A percentile compares a stretch with the other conserved stretches of the same genome.
Evolutionary conservation across 768 basidiomycete genomes (phyloP).

Genomic region (Boletus insuetus): DNA sequence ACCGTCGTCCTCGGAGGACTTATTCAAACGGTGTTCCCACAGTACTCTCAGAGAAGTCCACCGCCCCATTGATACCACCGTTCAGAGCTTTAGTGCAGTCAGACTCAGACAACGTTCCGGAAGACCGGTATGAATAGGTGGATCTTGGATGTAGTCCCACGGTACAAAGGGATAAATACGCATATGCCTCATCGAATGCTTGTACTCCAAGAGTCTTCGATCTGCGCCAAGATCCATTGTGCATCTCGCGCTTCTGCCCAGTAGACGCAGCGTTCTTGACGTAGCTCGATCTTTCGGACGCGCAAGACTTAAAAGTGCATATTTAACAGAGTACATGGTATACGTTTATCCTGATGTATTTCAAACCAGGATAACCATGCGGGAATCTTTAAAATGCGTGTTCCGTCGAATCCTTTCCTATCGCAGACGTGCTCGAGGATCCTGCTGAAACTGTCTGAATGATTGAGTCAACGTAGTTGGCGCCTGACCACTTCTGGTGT

Average conservation of each 20-base stretch:
- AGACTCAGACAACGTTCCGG: background rate
- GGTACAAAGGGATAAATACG: background rate
- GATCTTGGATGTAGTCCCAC: slow-evolving; percentile 5
- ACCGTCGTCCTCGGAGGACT: slow-evolving; percentile 17
- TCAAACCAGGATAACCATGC: background rate
- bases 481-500: slow-evolving; percentile 96
- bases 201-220: background rate
- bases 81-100: background rate
- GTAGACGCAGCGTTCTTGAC: background rate
- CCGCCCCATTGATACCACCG: background rate
- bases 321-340: background rate
- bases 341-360: slow-evolving; percentile 2
- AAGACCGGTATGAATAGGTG: background rate
- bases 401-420: slow-evolving; percentile 89
- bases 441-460: slow-evolving; percentile 81
- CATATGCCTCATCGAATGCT: background rate
- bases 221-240: slow-evolving; percentile 15
- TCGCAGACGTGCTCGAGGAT: slow-evolving; percentile 80
- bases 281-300: slow-evolving; percentile 2
- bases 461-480: slow-evolving; percentile 87
- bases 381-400: slow-evolving; percentile 58
- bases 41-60: slow-evolving; percentile 7
- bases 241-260: slow-evolving; percentile 5
- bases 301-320: background rate
- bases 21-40: slow-evolving; percentile 3